Conservation (phyloP, 2,329 filamentous ascomycete genomes). For the Peltaster fructicola region DNA sequence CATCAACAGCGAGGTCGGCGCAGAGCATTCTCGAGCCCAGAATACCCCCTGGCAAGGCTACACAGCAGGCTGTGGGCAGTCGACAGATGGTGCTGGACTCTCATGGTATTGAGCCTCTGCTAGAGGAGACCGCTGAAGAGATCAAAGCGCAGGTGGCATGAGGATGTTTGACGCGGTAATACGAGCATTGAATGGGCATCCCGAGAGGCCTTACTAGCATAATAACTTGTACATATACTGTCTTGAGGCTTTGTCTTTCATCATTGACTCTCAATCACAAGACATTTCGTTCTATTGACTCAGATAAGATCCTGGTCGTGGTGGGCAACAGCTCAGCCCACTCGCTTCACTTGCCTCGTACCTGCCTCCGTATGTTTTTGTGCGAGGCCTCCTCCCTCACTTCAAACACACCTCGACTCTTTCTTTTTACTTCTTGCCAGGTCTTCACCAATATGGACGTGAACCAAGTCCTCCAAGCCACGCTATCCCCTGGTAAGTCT, state of each 20-base stretch:
- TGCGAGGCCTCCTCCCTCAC: too few species aligned
- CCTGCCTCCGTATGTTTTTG: too few species aligned
- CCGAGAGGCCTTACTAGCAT: too few species aligned
- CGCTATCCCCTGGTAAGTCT: conserved; percentile 73
- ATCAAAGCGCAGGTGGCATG: conserved; percentile 10
- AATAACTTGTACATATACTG: too few species aligned
- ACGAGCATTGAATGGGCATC: too few species aligned
- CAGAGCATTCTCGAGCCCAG: conserved; percentile 9
- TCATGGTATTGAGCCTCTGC: conserved; percentile 21
- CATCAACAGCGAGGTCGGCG: conserved; percentile 8
- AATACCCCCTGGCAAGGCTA: conserved; percentile 21
- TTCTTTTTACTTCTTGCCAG: conserved; percentile 1
- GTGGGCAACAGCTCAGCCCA: too few species aligned
- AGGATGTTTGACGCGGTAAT: background rate
- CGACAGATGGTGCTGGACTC: conserved; percentile 24
- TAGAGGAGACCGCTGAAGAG: conserved; percentile 25
- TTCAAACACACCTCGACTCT: conserved; percentile 1
- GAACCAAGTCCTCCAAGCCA: conserved; percentile 93
- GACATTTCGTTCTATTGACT: too few species aligned
- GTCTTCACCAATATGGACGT: conserved; percentile 60
- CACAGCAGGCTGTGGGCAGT: conserved; percentile 21
- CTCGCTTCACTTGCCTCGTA: too few species aligned
- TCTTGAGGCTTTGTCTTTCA: too few species aligned
- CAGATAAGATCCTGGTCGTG: too few species aligned
- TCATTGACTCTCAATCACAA: too few species aligned